Conservation (phyloP, 306 rosid genomes). For the Fagus crenata region DNA sequence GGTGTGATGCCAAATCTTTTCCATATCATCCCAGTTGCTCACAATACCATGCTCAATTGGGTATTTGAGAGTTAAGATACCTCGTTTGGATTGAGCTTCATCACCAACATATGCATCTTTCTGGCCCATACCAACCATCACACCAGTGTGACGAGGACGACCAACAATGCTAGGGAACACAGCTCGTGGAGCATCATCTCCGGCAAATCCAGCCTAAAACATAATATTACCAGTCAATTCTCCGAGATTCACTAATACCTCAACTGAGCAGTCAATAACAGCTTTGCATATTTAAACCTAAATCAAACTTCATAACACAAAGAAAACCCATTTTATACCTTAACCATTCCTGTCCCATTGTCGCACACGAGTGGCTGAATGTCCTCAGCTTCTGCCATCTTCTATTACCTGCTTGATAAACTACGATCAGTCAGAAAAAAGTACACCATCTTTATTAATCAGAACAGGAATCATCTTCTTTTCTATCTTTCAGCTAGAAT, state of each 20-base stretch:
- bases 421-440: slow-evolving; percentile 19
- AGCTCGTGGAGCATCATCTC: slow-evolving; percentile 99
- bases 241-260: slow-evolving; percentile 2
- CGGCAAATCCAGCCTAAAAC: slow-evolving; percentile 94
- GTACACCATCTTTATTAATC: not conserved
- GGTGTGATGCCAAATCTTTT: slow-evolving; percentile 99
- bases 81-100: slow-evolving; percentile 97
- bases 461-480: not conserved
- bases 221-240: slow-evolving; percentile 14
- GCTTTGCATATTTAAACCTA: not conserved
- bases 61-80: slow-evolving; percentile 89
- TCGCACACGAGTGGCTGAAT: slow-evolving; percentile 99
- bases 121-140: slow-evolving; percentile 99
- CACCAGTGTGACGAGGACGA: slow-evolving; percentile 99
- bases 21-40: slow-evolving; percentile 99
- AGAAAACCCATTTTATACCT: slow-evolving; percentile 45
- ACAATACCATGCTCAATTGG: slow-evolving; percentile 99
- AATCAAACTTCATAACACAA: slow-evolving; percentile 1
- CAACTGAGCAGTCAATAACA: not conserved
- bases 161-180: slow-evolving; percentile 99
- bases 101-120: slow-evolving; percentile 99
- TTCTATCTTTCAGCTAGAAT: not conserved
- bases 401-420: slow-evolving; percentile 42
- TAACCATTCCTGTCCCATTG: slow-evolving; percentile 99
- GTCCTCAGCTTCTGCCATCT: slow-evolving; percentile 96